Evolutionary conservation across 2,329 filamentous ascomycete genomes (phyloP).

Genomic region (Juglanconis oblonga): DNA sequence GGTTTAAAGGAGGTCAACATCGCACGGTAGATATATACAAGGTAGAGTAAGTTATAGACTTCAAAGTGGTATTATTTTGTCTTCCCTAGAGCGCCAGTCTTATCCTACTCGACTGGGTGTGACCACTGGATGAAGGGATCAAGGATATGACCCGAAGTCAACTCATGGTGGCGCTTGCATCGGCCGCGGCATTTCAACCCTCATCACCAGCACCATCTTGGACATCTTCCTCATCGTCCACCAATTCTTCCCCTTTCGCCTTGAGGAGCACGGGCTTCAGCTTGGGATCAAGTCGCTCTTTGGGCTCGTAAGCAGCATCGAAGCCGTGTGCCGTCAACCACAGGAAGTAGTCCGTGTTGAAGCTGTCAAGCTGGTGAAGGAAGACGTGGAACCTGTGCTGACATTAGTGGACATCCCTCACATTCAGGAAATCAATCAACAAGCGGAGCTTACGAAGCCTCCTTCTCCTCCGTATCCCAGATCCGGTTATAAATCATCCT

Average conservation of each 20-base stretch:
- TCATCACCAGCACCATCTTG: constrained; percentile 40
- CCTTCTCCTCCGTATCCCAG: constrained; percentile 83
- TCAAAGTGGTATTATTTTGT: background rate
- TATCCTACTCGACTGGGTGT: background rate
- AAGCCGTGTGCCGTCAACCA: constrained; percentile 72
- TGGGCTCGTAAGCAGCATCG: constrained; percentile 51
- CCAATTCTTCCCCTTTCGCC: constrained; percentile 45
- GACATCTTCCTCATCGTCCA: constrained; percentile 50
- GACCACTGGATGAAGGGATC: too few species aligned
- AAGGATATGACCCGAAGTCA: too few species aligned
- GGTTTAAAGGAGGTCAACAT: background rate
- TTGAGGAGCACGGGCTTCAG: constrained; percentile 26
- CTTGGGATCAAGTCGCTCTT: constrained; percentile 34
- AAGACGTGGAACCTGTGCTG: constrained; percentile 66
- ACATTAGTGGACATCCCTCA: background rate
- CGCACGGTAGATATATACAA: background rate
- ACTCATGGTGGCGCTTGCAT: background rate
- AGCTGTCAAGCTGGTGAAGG: constrained; percentile 77
- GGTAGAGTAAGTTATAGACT: too few species aligned
- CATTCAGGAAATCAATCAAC: background rate
- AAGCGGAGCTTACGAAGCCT: constrained; percentile 69
- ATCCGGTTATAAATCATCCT: constrained; percentile 88
- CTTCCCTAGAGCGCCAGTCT: background rate
- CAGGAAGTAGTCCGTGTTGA: constrained; percentile 67
- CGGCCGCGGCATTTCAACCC: background rate